Percentiles rank a stretch among this genome's conserved stretches.
Conservation (phyloP, 306 rosid genomes). For the Prunus persica region Prunus_persica_NCBIv2 NC_034014.1:13289001-13289500, state of each 20-base stretch:
- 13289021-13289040: conserved; percentile 32
- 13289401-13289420: conserved; percentile 58
- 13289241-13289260: conserved; percentile 94
- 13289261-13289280: conserved; percentile 95
- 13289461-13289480: conserved; percentile 88
- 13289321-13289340: conserved; percentile 47
- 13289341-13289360: conserved; percentile 71
- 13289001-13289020: conserved; percentile 64
- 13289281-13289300: conserved; percentile 55
- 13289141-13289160: conserved; percentile 69
- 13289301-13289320: conserved; percentile 63
- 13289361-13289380: conserved; percentile 91
- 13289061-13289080: conserved; percentile 91
- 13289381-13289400: conserved; percentile 84
- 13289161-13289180: conserved; percentile 76
- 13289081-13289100: conserved; percentile 74
- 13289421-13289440: conserved; percentile 92
- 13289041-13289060: conserved; percentile 61
- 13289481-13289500: conserved; percentile 83
- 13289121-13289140: conserved; percentile 82
- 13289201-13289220: conserved; percentile 79
- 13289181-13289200: conserved; percentile 83
- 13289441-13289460: conserved; percentile 81
- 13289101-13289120: conserved; percentile 74
- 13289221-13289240: conserved; percentile 94